Evolutionary conservation across 2,329 filamentous ascomycete species (phyloP).

Genomic region (Cordyceps cateniannulata): DNA sequence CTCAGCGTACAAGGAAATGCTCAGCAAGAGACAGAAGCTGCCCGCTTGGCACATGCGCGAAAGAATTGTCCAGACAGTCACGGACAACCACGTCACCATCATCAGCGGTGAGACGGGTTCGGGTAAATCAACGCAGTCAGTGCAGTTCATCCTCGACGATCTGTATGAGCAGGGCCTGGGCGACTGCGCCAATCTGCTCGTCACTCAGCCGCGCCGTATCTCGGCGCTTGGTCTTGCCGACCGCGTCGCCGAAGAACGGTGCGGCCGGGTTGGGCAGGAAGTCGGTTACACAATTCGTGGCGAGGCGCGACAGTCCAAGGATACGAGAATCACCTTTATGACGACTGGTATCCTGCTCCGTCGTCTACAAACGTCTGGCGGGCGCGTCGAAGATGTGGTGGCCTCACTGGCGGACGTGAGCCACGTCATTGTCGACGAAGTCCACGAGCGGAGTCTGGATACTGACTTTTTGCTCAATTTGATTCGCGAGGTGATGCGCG

Average conservation of each 20-base stretch:
- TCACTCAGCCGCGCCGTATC: conserved; percentile 91
- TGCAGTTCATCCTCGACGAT: conserved; percentile 93
- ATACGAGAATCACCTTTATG: conserved; percentile 89
- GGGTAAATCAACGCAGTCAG: conserved; percentile 93
- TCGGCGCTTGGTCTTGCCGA: conserved; percentile 91
- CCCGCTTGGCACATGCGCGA: conserved; percentile 85
- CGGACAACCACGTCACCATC: conserved; percentile 79
- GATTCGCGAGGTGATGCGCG: conserved; percentile 71
- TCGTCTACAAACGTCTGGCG: conserved; percentile 84
- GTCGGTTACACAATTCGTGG: conserved; percentile 89
- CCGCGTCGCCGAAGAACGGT: conserved; percentile 88
- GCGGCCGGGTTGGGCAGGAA: conserved; percentile 73
- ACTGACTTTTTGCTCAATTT: conserved; percentile 91
- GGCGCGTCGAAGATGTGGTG: conserved; percentile 70
- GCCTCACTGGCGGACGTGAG: conserved; percentile 82
- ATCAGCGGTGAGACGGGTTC: conserved; percentile 96
- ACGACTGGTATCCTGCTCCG: conserved; percentile 90
- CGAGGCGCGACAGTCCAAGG: conserved; percentile 67
- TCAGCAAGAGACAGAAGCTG: conserved; percentile 62
- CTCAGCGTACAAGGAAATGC: conserved; percentile 66
- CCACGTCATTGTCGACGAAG: conserved; percentile 93
- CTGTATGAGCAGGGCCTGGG: conserved; percentile 73
- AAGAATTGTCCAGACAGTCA: conserved; percentile 68
- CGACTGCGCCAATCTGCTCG: conserved; percentile 78
- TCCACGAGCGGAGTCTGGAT: conserved; percentile 90